Conservation (phyloP, 805 yeast genomes). For the Ogataea trehalophila region DNA sequence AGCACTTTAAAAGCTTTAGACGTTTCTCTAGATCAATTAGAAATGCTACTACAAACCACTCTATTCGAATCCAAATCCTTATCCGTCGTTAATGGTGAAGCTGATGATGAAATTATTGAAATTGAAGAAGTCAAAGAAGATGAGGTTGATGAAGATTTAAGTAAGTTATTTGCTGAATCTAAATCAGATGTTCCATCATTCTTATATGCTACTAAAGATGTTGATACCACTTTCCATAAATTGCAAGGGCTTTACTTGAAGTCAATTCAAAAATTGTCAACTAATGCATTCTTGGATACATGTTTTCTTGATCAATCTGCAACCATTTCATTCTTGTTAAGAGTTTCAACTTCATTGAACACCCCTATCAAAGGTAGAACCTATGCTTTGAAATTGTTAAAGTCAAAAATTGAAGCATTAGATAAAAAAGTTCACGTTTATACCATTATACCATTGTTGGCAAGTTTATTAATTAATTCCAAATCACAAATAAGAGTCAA, state of each 20-base stretch:
- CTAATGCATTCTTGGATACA: slow-evolving; percentile 12
- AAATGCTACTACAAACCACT: slow-evolving; percentile 66
- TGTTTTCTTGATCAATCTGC: slow-evolving; percentile 21
- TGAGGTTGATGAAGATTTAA: slow-evolving; percentile 21
- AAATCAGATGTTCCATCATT: slow-evolving; percentile 29
- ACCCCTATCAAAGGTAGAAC: slow-evolving; percentile 56
- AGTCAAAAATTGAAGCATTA: slow-evolving; percentile 31
- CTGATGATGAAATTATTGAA: slow-evolving; percentile 28
- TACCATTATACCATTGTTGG: slow-evolving; percentile 53
- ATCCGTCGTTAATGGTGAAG: slow-evolving; percentile 15
- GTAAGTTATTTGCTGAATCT: slow-evolving; percentile 3
- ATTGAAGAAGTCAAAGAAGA: slow-evolving; percentile 22
- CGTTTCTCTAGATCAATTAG: slow-evolving; percentile 42
- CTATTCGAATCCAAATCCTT: slow-evolving; percentile 27
- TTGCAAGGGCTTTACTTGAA: slow-evolving; percentile 40
- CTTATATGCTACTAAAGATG: slow-evolving; percentile 25
- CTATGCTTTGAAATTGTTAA: slow-evolving; percentile 41
- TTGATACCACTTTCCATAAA: slow-evolving; percentile 37
- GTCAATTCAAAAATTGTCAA: slow-evolving; percentile 30
- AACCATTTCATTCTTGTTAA: slow-evolving; percentile 51
- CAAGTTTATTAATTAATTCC: slow-evolving; percentile 49
- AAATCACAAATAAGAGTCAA: slow-evolving; percentile 46
- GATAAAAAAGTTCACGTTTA: slow-evolving; percentile 35
- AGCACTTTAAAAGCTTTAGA: slow-evolving; percentile 32
- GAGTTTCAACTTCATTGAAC: slow-evolving; percentile 52